These are phyloP conservation scores for Salisapilia sapeloensis DNA, from an alignment of 352 stramenopile species.

Conservation along the genomic window DNA sequence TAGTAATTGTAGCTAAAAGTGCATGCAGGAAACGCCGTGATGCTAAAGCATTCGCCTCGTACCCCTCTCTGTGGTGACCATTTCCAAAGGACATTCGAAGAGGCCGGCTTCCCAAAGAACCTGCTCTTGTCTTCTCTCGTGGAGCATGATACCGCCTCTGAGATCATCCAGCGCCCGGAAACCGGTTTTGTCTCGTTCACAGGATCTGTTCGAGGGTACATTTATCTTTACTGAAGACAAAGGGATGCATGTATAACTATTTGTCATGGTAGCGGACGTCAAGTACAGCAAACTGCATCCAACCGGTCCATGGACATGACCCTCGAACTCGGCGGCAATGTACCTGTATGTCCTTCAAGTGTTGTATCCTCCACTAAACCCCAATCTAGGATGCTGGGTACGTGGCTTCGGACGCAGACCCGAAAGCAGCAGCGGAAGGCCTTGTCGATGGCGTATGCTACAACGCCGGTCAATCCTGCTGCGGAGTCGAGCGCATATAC, in stretches of 20 bases:
- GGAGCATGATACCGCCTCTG: slow-evolving; percentile 40
- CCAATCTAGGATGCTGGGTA: slow-evolving; percentile 59
- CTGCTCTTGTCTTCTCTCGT: slow-evolving; percentile 49
- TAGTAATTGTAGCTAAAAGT: slow-evolving; percentile 1
- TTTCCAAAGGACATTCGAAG: slow-evolving; percentile 52
- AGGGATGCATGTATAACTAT: too few relatives aligned
- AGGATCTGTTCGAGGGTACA: slow-evolving; percentile 55
- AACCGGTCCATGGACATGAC: slow-evolving; percentile 62
- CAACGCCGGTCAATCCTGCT: slow-evolving; percentile 77
- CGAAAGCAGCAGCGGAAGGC: slow-evolving; percentile 35
- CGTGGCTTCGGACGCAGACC: slow-evolving; percentile 49
- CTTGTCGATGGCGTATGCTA: slow-evolving; percentile 72
- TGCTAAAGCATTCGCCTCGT: slow-evolving; percentile 67
- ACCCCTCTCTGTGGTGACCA: slow-evolving; percentile 63
- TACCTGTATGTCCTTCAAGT: slow-evolving; percentile 5
- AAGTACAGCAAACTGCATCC: slow-evolving; percentile 36
- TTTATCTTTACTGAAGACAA: too few relatives aligned
- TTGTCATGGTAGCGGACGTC: slow-evolving; percentile 21
- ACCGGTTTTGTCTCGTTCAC: slow-evolving; percentile 74
- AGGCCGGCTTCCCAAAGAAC: slow-evolving; percentile 43
- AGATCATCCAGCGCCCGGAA: slow-evolving; percentile 48
- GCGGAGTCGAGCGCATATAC: slow-evolving; percentile 69
- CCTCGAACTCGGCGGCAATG: slow-evolving; percentile 73
- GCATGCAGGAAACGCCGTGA: slow-evolving; percentile 39
- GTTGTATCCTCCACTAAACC: background rate